Conservation (phyloP, 345 rosid genomes). For the Eucalyptus dawsonii region DNA sequence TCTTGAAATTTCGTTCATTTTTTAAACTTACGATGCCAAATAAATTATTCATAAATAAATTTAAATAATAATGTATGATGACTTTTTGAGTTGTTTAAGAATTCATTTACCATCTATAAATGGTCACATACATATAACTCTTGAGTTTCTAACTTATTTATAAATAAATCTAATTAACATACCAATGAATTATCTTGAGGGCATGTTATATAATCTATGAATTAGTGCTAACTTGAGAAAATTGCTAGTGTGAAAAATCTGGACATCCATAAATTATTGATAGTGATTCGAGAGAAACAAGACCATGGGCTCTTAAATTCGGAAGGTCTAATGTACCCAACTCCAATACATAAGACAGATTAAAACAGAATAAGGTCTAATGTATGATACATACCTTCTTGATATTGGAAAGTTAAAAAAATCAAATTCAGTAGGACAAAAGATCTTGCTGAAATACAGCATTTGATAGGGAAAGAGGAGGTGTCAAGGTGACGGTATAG, state of each 20-base stretch:
- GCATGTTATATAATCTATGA: accelerated
- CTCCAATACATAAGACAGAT: accelerated
- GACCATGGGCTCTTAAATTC: accelerated
- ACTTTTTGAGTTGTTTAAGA: accelerated
- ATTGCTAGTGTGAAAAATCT: no score
- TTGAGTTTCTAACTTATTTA: no score
- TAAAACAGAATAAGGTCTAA: background rate
- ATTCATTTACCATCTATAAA: background rate
- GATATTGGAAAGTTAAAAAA: background rate
- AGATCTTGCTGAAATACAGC: background rate
- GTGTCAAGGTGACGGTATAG: background rate
- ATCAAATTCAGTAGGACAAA: background rate
- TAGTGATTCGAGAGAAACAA: accelerated
- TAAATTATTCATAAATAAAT: background rate
- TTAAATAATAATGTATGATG: accelerated
- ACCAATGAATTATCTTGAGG: accelerated
- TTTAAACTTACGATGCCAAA: accelerated
- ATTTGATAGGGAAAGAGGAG: background rate
- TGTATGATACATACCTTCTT: background rate
- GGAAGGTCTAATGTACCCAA: accelerated
- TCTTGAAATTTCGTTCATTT: accelerated
- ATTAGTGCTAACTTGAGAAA: background rate
- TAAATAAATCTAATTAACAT: background rate
- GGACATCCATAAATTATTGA: accelerated
- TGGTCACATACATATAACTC: no score